A percentile compares a stretch with the other conserved stretches of the same genome.
phyloP scores from a whole-genome alignment of 163 green algal genomes.

The Chloromonas sp. region DNA sequence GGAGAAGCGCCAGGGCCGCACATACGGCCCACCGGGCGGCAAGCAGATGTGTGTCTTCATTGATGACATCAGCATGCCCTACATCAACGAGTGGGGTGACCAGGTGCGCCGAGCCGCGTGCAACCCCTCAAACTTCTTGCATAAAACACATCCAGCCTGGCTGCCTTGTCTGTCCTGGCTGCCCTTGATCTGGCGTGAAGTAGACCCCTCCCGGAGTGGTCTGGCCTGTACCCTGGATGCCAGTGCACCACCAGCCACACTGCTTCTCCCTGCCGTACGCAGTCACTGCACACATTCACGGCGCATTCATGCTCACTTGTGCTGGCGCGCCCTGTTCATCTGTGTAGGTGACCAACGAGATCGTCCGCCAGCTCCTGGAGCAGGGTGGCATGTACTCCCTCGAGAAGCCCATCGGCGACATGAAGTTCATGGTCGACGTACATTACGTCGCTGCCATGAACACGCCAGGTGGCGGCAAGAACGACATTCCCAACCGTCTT shows the following conservation, averaged over 20 bases:
- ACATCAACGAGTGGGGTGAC: slow-evolving; percentile 92
- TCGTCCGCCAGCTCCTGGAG: slow-evolving; percentile 90
- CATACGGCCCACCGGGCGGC: slow-evolving; percentile 79
- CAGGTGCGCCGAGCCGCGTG: slow-evolving; percentile 44
- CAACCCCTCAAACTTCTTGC: background rate
- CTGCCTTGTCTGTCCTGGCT: background rate
- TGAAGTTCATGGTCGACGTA: slow-evolving; percentile 85
- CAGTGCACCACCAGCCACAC: no score
- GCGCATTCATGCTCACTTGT: no score
- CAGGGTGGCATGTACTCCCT: slow-evolving; percentile 87
- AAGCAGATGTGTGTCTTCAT: slow-evolving; percentile 86
- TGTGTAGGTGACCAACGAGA: slow-evolving; percentile 87
- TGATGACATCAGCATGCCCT: slow-evolving; percentile 90
- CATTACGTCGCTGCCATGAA: slow-evolving; percentile 86
- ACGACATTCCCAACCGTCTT: slow-evolving; percentile 91
- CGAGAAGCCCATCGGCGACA: slow-evolving; percentile 93
- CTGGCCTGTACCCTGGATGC: no score
- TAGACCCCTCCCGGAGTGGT: no score
- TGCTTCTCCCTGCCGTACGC: no score
- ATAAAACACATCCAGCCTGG: background rate
- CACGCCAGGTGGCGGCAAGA: slow-evolving; percentile 77
- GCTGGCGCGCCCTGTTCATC: background rate
- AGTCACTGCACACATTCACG: no score
- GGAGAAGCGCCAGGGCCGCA: slow-evolving; percentile 84
- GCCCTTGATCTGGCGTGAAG: no score